phyloP scores from a whole-genome alignment of 2,329 filamentous ascomycete species.

The Aureobasidium sp. region DNA sequence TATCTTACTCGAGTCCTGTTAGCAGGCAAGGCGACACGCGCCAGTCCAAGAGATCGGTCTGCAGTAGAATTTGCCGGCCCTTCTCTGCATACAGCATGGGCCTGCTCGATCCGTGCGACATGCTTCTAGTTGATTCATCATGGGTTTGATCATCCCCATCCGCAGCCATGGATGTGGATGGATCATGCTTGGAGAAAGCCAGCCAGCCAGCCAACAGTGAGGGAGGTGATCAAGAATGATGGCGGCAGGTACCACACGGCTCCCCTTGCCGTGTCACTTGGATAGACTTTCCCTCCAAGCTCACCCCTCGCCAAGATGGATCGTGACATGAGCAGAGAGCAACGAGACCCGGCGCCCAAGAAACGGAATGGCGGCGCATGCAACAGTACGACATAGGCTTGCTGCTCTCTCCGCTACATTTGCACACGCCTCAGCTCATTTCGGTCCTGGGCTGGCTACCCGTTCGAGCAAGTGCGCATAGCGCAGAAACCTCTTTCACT shows the following conservation, averaged over 20 bases:
- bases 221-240: constrained; percentile 11
- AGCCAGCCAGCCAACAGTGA: not conserved
- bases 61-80: constrained; percentile 7
- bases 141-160: constrained; percentile 8
- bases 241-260: not conserved
- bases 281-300: not conserved
- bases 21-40: not conserved
- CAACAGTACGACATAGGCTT: constrained; percentile 29
- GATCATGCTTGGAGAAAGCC: not conserved
- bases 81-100: constrained; percentile 3
- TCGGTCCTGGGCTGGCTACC: constrained; percentile 26
- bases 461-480: constrained; percentile 21
- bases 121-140: not conserved
- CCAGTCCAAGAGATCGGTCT: constrained; percentile 3
- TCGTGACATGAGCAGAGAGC: constrained; percentile 6
- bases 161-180: not conserved
- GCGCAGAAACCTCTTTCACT: constrained; percentile 21
- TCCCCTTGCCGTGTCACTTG: constrained; percentile 11
- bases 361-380: constrained; percentile 18
- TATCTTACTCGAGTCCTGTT: not conserved
- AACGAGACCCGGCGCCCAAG: constrained; percentile 1
- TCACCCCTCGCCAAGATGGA: not conserved
- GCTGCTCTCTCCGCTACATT: constrained; percentile 28
- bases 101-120: constrained; percentile 7
- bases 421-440: constrained; percentile 21